A percentile compares a stretch with the other conserved stretches of the same genome.
These are phyloP conservation scores for Populus deltoides DNA, from an alignment of 345 rosid genomes.

Conservation along the genomic window DNA sequence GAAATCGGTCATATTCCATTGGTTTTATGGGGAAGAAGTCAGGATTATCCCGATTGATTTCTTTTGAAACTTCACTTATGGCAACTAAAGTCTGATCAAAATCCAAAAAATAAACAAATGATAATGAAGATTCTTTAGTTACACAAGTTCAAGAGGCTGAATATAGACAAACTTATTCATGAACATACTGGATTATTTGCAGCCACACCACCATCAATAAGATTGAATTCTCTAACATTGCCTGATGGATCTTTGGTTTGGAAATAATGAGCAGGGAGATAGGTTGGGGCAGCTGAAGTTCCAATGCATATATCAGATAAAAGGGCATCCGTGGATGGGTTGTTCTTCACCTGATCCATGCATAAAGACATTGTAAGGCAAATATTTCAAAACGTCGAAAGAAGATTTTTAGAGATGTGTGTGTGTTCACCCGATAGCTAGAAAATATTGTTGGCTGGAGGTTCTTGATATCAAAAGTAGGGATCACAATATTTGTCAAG, in stretches of 20 bases:
- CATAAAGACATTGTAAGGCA: too few relatives aligned
- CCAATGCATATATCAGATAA: slow-evolving; percentile 23
- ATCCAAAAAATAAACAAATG: background rate
- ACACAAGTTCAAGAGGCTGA: background rate
- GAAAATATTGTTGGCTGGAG: slow-evolving; percentile 72
- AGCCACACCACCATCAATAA: slow-evolving; percentile 76
- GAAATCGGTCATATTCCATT: slow-evolving; percentile 45
- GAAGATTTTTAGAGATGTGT: too few relatives aligned
- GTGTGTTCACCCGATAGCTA: slow-evolving; percentile 37
- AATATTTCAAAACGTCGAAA: background rate
- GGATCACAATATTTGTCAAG: slow-evolving; percentile 66
- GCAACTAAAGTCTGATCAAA: slow-evolving; percentile 42
- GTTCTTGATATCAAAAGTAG: slow-evolving; percentile 62
- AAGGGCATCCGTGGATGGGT: slow-evolving; percentile 14
- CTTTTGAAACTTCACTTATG: slow-evolving; percentile 51
- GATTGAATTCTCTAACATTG: slow-evolving; percentile 47
- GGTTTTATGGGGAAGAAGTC: slow-evolving; percentile 45
- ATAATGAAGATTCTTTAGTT: background rate
- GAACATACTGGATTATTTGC: slow-evolving; percentile 59
- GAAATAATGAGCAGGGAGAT: slow-evolving; percentile 49
- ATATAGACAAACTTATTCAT: too few relatives aligned
- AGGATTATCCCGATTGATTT: slow-evolving; percentile 29
- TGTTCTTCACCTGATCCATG: slow-evolving; percentile 28
- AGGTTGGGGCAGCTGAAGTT: slow-evolving; percentile 73
- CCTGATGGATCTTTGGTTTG: slow-evolving; percentile 36